Evolutionary conservation across 2,329 filamentous ascomycete species (phyloP), one percentile per base, ranked within the genome.

Genomic region (Phaeosphaeria sp.): DNA sequence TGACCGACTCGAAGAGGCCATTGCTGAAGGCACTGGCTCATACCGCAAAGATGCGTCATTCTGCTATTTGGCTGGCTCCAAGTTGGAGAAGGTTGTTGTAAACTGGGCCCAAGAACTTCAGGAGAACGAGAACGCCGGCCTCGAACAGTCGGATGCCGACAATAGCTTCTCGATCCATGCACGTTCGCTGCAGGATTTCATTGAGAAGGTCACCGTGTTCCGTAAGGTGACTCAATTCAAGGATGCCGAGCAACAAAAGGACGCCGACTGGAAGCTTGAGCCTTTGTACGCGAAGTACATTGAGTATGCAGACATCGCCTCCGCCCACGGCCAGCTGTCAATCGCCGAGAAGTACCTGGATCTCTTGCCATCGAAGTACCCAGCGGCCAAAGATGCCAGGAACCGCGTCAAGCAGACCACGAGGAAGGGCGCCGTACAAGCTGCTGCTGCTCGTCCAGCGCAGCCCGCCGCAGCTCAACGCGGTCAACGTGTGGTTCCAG

Each of bases 151-250:
- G 20, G 84, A 84, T 22, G 87, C 87, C 33, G 91, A 93, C 69
- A 94, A 91, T 21, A 90, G 88, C 56, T 99, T 97, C 79, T 96
- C 94, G 0, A 88, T 98, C 49, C 95, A 98, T 71, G 93, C 94
- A 54, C 88, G 89, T 60, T 90, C 91, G 47, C 82, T 99, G 44
- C 95, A 98, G 77, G 89, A 91, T 65, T 94, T 99, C 73, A 96
- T 99, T 61, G 95, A 99, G 80, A 99, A 99, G 83, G 95, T 99
- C 47, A 96, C 93, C 0, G 87, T 99, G 53, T 99, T 99, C 88
- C 90, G 95, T 53, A 87, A 95, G 66, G 93, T 97, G 44, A 93
- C 93, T 61, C 93, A 94, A 72, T 99, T 97, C 81, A 82, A 91
- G 68, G 95, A 99, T 74, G 78, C 80, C 8, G 93, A 97, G 72